Evolutionary conservation across 2,329 filamentous ascomycete genomes (phyloP).

Genomic region (Rutstroemia sp.): DNA sequence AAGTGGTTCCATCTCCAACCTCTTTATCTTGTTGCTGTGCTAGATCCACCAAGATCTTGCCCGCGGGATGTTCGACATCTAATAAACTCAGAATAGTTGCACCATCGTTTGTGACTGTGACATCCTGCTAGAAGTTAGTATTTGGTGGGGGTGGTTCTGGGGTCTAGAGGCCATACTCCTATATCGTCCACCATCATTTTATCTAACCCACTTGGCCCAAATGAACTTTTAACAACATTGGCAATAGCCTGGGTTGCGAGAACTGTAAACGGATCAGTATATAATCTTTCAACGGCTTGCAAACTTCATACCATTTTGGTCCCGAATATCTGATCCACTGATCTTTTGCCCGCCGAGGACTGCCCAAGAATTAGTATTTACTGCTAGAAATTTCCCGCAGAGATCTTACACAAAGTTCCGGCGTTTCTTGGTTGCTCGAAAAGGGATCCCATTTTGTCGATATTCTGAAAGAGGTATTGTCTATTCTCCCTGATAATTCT

Average conservation of each 20-base stretch:
- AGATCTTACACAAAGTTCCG: constrained; percentile 72
- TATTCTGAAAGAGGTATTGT: constrained; percentile 7
- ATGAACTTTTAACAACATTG: constrained; percentile 98
- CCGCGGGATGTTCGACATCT: constrained; percentile 95
- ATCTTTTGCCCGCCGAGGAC: constrained; percentile 96
- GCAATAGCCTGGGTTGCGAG: constrained; percentile 93
- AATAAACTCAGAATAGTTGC: constrained; percentile 92
- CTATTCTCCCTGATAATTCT: not conserved
- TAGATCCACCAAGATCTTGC: constrained; percentile 95
- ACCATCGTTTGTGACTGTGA: constrained; percentile 97
- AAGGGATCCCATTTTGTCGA: constrained; percentile 77
- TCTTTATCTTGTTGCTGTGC: constrained; percentile 99
- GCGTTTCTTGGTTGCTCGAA: constrained; percentile 90
- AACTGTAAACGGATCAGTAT: constrained; percentile 44
- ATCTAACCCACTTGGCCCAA: constrained; percentile 91
- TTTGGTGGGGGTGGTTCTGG: constrained; percentile 7
- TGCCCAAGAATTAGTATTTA: constrained; percentile 32
- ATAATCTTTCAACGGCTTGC: constrained; percentile 4
- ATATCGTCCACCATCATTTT: constrained; percentile 99
- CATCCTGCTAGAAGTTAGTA: constrained; percentile 54
- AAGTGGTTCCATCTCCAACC: constrained; percentile 96
- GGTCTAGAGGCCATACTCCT: constrained; percentile 52
- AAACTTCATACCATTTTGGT: constrained; percentile 72
- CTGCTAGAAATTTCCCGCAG: not conserved
- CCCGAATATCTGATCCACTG: constrained; percentile 89